Evolutionary conservation across 345 rosid genomes (phyloP).

Genomic region (Arabidopsis suecica): DNA sequence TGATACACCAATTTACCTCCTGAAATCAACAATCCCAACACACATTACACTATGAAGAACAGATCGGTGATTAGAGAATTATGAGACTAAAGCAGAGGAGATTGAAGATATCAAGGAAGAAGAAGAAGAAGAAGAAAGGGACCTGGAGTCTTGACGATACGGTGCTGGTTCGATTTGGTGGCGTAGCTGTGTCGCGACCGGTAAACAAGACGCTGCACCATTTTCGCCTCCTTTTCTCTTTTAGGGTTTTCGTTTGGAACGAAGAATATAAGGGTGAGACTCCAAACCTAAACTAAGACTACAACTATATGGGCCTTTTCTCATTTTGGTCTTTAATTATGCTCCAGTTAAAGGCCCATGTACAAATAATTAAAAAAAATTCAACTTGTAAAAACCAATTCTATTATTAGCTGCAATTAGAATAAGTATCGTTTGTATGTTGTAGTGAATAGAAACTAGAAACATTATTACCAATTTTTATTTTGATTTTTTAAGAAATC

Average conservation of each 20-base stretch:
- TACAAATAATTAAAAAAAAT: background rate
- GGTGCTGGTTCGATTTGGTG: conserved; percentile 75
- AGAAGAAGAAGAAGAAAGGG: background rate
- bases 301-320: conserved; percentile 10
- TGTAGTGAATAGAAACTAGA: no score
- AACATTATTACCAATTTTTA: no score
- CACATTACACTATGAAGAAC: background rate
- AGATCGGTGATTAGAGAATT: background rate
- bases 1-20: conserved; percentile 83
- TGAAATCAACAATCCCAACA: conserved; percentile 20
- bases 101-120: background rate
- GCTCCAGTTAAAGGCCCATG: conserved; percentile 11
- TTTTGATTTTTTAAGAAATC: no score
- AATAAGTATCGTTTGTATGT: no score
- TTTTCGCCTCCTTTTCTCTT: conserved; percentile 45
- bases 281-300: conserved; percentile 9
- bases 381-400: no score
- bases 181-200: conserved; percentile 79
- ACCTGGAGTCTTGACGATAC: conserved; percentile 71
- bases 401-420: no score
- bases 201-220: conserved; percentile 72
- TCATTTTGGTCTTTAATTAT: background rate
- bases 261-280: conserved; percentile 8
- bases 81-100: background rate
- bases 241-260: conserved; percentile 16